Evolutionary conservation across 2,329 filamentous ascomycete genomes (phyloP).

Genomic region (Epicoccum nigrum): DNA sequence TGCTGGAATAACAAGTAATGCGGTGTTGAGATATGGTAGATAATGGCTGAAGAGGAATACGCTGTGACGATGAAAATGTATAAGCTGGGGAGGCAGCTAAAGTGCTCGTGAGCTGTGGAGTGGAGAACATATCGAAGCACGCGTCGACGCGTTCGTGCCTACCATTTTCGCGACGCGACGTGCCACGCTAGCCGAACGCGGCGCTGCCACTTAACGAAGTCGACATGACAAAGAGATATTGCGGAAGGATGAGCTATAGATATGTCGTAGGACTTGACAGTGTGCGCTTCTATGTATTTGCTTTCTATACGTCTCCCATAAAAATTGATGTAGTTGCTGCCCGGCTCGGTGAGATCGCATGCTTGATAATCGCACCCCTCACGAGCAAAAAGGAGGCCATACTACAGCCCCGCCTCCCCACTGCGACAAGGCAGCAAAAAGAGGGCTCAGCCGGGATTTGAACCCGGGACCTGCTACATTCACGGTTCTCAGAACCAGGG

Average conservation of each 20-base stretch:
- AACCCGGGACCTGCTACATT: conserved; percentile 19
- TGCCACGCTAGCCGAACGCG: no score
- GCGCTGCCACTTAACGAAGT: not conserved
- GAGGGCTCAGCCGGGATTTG: conserved; percentile 17
- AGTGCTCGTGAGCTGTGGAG: conserved; percentile 39
- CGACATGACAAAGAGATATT: no score
- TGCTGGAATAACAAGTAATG: conserved; percentile 31
- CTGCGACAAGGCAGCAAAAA: not conserved
- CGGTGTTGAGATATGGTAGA: conserved; percentile 19
- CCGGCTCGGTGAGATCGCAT: no score
- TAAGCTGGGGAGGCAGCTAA: conserved; percentile 18
- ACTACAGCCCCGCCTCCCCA: no score
- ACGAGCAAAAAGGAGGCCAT: no score
- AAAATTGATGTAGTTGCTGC: no score
- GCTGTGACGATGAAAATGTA: conserved; percentile 18
- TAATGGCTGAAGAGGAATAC: conserved; percentile 9
- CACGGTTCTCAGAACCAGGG: conserved; percentile 5
- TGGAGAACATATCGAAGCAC: conserved; percentile 33
- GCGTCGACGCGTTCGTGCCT: conserved; percentile 31
- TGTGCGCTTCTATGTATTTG: no score
- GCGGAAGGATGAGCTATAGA: no score
- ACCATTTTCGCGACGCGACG: conserved; percentile 33
- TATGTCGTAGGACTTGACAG: no score
- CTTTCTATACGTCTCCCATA: no score
- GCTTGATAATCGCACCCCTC: no score